Percentiles rank a stretch among this genome's conserved stretches.
phyloP scores from a whole-genome alignment of 2,329 filamentous ascomycete species.

The Hypoxylon sp. region DNA sequence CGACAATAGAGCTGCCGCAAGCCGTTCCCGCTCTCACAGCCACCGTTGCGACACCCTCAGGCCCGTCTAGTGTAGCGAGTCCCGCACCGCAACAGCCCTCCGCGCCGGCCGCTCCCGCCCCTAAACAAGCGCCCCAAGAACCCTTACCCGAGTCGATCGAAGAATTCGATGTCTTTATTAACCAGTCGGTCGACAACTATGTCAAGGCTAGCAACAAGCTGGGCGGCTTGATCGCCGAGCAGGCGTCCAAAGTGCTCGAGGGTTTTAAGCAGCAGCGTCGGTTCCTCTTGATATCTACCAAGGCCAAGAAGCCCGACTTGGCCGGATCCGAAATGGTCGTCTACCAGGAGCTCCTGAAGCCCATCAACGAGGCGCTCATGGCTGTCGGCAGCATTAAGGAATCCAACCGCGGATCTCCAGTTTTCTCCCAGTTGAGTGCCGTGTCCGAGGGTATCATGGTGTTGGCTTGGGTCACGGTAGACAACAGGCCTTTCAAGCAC shows the following conservation, averaged over 20 bases:
- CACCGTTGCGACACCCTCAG: slow-evolving; percentile 49
- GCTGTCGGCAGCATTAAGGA: slow-evolving; percentile 84
- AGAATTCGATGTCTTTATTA: slow-evolving; percentile 85
- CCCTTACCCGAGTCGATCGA: slow-evolving; percentile 79
- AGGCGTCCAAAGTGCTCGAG: slow-evolving; percentile 66
- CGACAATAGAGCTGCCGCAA: slow-evolving; percentile 68
- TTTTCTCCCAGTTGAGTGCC: slow-evolving; percentile 84
- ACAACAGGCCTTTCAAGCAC: slow-evolving; percentile 83
- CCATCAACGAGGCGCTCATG: slow-evolving; percentile 83
- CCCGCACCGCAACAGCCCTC: slow-evolving; percentile 55
- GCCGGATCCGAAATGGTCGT: slow-evolving; percentile 65
- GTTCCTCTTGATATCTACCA: slow-evolving; percentile 87
- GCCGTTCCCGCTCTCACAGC: slow-evolving; percentile 57
- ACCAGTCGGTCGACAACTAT: slow-evolving; percentile 78
- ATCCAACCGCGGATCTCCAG: slow-evolving; percentile 75
- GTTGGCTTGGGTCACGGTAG: slow-evolving; percentile 88
- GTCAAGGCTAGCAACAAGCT: slow-evolving; percentile 79
- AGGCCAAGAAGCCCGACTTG: slow-evolving; percentile 89
- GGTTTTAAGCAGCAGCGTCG: slow-evolving; percentile 86
- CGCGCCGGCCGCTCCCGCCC: slow-evolving; percentile 44
- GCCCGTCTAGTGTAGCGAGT: slow-evolving; percentile 47
- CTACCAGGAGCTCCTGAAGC: slow-evolving; percentile 82
- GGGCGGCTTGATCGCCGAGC: slow-evolving; percentile 80
- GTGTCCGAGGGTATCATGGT: slow-evolving; percentile 91
- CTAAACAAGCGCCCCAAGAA: slow-evolving; percentile 55